phyloP scores from a whole-genome alignment of 2,329 filamentous ascomycete species.

The Pestalotiopsis sp. region DNA sequence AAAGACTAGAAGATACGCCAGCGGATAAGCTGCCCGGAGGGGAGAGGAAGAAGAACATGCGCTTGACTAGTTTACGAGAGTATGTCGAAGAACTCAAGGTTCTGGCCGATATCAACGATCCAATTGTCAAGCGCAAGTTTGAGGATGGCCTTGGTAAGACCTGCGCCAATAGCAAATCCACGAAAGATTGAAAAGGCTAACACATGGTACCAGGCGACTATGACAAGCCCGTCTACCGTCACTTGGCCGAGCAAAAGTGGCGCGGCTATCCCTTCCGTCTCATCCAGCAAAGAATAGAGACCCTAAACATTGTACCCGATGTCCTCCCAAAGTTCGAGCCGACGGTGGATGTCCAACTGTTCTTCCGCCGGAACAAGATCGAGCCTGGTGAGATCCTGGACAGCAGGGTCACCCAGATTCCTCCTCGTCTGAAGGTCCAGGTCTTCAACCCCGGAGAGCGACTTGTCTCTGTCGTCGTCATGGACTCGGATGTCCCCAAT shows the following conservation, averaged over 20 bases:
- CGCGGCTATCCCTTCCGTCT: constrained; percentile 78
- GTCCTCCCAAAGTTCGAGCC: constrained; percentile 81
- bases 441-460: constrained; percentile 81
- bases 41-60: constrained; percentile 64
- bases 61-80: constrained; percentile 69
- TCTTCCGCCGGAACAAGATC: constrained; percentile 72
- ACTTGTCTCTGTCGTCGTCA: constrained; percentile 79
- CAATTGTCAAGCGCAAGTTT: constrained; percentile 87
- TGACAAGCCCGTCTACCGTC: constrained; percentile 93
- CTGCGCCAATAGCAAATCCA: not conserved
- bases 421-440: constrained; percentile 80
- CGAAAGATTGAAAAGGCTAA: constrained; percentile 18
- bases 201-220: constrained; percentile 70
- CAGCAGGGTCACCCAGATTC: constrained; percentile 70
- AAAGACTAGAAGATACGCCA: constrained; percentile 62
- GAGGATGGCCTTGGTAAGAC: constrained; percentile 84
- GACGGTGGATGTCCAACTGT: constrained; percentile 77
- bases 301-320: constrained; percentile 88
- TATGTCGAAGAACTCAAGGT: constrained; percentile 83
- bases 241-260: constrained; percentile 88
- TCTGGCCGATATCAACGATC: constrained; percentile 91
- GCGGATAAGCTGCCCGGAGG: constrained; percentile 62
- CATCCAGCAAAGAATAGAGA: constrained; percentile 80
- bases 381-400: constrained; percentile 79
- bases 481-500: constrained; percentile 90